Evolutionary conservation across 805 yeast species (phyloP).

Genomic region (Teunomyces atbi): DNA sequence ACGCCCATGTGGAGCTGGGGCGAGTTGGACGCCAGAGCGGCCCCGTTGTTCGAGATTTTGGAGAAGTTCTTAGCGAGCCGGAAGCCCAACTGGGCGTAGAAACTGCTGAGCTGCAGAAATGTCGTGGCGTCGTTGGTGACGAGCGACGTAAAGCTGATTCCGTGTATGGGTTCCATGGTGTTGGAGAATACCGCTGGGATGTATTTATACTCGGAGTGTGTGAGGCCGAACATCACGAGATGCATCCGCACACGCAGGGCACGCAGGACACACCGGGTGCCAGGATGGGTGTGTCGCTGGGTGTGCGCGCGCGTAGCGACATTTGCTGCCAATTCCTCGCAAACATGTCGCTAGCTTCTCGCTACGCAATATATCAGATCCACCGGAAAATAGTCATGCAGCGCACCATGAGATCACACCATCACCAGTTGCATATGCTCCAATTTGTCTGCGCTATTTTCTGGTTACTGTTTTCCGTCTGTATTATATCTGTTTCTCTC

Average conservation of each 20-base stretch:
- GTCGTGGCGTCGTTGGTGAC: constrained; percentile 50
- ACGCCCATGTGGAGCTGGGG: constrained; percentile 47
- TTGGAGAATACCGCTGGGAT: background rate
- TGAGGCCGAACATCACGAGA: constrained; percentile 4
- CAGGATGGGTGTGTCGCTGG: too few relatives aligned
- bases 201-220: constrained; percentile 6
- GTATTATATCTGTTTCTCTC: too few relatives aligned
- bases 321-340: too few relatives aligned
- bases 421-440: too few relatives aligned
- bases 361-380: too few relatives aligned
- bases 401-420: too few relatives aligned
- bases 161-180: constrained; percentile 7
- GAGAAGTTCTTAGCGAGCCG: constrained; percentile 57
- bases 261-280: too few relatives aligned
- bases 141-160: constrained; percentile 49
- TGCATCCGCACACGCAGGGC: background rate
- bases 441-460: too few relatives aligned
- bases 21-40: constrained; percentile 23
- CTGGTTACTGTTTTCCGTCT: too few relatives aligned
- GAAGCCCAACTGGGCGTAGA: constrained; percentile 63
- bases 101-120: constrained; percentile 50
- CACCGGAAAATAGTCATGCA: too few relatives aligned
- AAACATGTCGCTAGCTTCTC: too few relatives aligned
- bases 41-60: constrained; percentile 44
- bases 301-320: too few relatives aligned